Evolutionary conservation across 2,329 filamentous ascomycete species (phyloP), one percentile per base, ranked within the genome.

Genomic region (Cytospora paraplurivora): DNA sequence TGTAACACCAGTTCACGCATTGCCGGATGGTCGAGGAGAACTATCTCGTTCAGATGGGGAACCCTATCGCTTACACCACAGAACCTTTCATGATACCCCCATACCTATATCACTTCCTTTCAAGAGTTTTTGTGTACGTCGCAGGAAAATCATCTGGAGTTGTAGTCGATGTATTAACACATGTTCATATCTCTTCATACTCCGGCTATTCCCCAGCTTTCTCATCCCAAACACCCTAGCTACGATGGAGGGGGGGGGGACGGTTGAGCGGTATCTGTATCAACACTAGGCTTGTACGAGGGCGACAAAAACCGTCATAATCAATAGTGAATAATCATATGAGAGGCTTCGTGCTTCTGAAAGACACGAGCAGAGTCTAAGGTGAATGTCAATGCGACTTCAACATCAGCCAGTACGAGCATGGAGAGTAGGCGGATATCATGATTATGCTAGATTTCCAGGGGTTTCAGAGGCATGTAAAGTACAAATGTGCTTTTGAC

Each of bases 11-110:
- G 37, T 44, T 12, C 54, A 44, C 38, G 27, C 44, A 47, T 47
- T 47, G 19, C 44, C n/a, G 44, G 44, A 47, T n/a, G 44, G 44
- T 21, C 44, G 11, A n/a, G 4, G 21, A 21, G 21, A 47, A 47
- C 44, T 47, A 47, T 47, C 27, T 27, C 27, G 21, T 19, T 47
- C 21, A 47, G 44, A 47, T 47, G 44, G 44, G 21, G 44, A 19
- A 47, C 44, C 44, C 44, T 17, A 19, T 19, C 44, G n/a, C 3
- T 47, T 21, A 11, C 44, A 47, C 12, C 44, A 47, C n/a, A 47
- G n/a, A 17, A 47, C 33, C 35, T 47, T 60, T 17, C 56, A 60
- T 32, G 49, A 60, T 53, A 60, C 49, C 47, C 56, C 58, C 50
- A 52, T 47, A 47, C 35, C 44, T n/a, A 47, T 21, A 19, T 10